phyloP scores from a whole-genome alignment of 1,139 yeast genomes.

The Candida glucosophila region DNA sequence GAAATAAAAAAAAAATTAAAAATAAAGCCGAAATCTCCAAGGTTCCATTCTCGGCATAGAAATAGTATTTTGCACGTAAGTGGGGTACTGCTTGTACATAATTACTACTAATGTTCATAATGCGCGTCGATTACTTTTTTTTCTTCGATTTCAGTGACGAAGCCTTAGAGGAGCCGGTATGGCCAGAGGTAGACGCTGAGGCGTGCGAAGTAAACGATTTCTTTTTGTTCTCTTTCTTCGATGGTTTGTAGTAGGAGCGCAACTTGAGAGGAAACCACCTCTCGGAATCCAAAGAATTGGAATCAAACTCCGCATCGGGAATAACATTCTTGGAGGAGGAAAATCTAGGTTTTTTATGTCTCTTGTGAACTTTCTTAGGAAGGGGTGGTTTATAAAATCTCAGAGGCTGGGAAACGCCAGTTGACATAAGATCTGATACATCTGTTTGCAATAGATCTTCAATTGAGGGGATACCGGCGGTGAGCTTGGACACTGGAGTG shows the following conservation, averaged over 20 bases:
- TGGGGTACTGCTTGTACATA: too few species aligned
- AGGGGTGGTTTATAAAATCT: too few species aligned
- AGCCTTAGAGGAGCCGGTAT: conserved; percentile 12
- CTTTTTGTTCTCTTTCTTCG: conserved; percentile 50
- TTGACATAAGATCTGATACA: too few species aligned
- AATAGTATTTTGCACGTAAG: too few species aligned
- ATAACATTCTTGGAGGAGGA: conserved; percentile 28
- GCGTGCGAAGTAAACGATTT: conserved; percentile 65
- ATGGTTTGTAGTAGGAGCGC: conserved; percentile 75
- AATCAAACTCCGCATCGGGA: conserved; percentile 18
- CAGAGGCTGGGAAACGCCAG: too few species aligned
- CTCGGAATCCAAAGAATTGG: conserved; percentile 38
- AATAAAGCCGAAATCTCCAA: too few species aligned
- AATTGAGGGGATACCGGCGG: conserved; percentile 8
- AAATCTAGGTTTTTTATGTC: conserved; percentile 22
- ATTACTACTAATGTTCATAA: too few species aligned
- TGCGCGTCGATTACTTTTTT: too few species aligned
- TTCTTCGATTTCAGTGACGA: too few species aligned
- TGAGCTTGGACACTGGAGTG: conserved; percentile 28
- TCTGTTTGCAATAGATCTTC: conserved; percentile 24
- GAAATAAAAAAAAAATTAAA: too few species aligned
- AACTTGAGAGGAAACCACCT: conserved; percentile 90
- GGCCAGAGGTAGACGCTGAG: conserved; percentile 10
- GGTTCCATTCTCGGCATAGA: too few species aligned
- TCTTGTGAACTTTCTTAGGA: conserved; percentile 18